phyloP scores from a whole-genome alignment of 129 eudicot species.

The Apium graveolens region DNA sequence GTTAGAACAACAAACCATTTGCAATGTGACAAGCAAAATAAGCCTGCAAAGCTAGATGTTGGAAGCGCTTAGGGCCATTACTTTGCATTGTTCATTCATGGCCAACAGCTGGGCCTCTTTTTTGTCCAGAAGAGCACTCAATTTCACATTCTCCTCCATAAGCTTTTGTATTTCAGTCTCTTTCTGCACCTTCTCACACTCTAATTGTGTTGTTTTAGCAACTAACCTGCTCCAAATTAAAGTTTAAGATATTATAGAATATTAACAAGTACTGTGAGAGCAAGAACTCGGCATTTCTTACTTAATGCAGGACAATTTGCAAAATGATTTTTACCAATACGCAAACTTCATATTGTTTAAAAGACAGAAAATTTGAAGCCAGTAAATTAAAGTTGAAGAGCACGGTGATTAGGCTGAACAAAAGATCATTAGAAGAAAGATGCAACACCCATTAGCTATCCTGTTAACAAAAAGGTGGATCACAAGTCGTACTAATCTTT shows the following conservation, averaged over 20 bases:
- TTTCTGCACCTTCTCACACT: slow-evolving; percentile 81
- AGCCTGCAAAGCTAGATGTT: slow-evolving; percentile 24
- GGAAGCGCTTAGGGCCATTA: slow-evolving; percentile 79
- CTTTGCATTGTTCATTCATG: slow-evolving; percentile 96
- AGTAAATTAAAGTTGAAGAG: not conserved
- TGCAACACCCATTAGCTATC: not conserved
- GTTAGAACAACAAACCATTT: not conserved
- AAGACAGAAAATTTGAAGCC: not conserved
- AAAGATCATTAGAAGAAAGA: not conserved
- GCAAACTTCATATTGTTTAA: no score
- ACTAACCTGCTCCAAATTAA: slow-evolving; percentile 46
- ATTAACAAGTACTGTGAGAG: not conserved
- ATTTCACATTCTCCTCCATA: slow-evolving; percentile 79
- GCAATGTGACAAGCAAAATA: not conserved
- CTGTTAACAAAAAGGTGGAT: not conserved
- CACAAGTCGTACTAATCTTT: not conserved
- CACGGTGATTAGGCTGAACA: not conserved
- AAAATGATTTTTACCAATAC: not conserved
- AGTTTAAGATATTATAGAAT: not conserved
- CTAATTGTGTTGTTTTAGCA: slow-evolving; percentile 73
- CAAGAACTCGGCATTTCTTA: not conserved
- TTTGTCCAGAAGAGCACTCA: slow-evolving; percentile 69
- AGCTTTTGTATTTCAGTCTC: slow-evolving; percentile 78
- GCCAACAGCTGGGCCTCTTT: slow-evolving; percentile 96
- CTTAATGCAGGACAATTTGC: not conserved